Conservation (phyloP, 495 filamentous ascomycete genomes). For the Pyronema omphalodes region DNA sequence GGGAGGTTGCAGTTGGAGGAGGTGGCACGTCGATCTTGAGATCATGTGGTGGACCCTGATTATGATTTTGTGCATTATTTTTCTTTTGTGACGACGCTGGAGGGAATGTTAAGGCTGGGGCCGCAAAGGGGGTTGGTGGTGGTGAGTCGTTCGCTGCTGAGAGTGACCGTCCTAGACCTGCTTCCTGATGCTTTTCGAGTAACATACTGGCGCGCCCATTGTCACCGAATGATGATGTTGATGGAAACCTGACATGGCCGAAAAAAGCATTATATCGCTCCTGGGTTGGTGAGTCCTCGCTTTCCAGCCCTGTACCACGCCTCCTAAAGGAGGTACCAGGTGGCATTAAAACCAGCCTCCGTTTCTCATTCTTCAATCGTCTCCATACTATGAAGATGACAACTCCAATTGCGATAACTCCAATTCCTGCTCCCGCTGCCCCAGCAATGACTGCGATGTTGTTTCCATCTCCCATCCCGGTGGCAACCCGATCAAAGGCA, state of each 20-base stretch:
- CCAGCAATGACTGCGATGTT: conserved; percentile 19
- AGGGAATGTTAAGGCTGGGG: background rate
- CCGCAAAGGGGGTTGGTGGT: conserved; percentile 1
- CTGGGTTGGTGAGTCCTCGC: conserved; percentile 5
- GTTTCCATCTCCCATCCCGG: too few relatives aligned
- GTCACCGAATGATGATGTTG: conserved; percentile 21
- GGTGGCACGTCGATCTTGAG: too few relatives aligned
- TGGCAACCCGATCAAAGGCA: too few relatives aligned
- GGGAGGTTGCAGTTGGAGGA: background rate
- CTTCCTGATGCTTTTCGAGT: conserved; percentile 1
- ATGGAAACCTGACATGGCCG: conserved; percentile 15
- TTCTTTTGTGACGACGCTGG: background rate
- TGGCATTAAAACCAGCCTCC: conserved; percentile 12
- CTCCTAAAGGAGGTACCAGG: conserved; percentile 10
- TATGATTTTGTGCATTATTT: too few relatives aligned
- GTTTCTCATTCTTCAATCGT: conserved; percentile 16
- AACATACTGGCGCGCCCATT: conserved; percentile 3
- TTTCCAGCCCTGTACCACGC: conserved; percentile 14
- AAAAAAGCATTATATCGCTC: background rate
- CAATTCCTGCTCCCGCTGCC: conserved; percentile 15
- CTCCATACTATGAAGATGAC: conserved; percentile 18
- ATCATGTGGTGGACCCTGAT: too few relatives aligned
- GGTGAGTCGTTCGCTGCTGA: background rate
- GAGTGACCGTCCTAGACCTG: background rate
- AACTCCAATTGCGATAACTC: conserved; percentile 13